Base-by-base conservation (phyloP, 768 basidiomycete species). In the Xanthoconium stramineum region DNA sequence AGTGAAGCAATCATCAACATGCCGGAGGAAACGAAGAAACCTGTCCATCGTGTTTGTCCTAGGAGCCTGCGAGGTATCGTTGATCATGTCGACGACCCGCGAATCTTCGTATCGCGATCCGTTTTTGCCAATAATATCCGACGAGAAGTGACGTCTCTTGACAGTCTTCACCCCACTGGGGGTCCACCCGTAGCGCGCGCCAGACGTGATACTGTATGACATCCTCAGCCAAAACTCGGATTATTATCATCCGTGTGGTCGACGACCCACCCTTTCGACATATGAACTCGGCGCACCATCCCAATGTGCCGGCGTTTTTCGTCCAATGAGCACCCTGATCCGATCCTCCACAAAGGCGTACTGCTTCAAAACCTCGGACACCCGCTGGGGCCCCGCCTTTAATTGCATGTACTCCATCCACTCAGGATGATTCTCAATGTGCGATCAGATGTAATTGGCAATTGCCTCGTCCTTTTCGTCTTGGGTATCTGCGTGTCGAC, bases 291-390 rank as follows among this genome's bases (percentile, higher is more conserved):
- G 69, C 0, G 74, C 75, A 6, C 69, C 71, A 36, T 70, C 66
- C 62, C 72, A 68, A 50, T 76, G 74, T 20, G 75, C 71, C 0
- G 83, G 80, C 7, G 80, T 75, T 50, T 53, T 65, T 51, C 68
- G 69, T 39, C 80, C 81, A 8, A 70, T 74, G 61, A 75, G 79
- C 47, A 74, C 71, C 48, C 81, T 76, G 32, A 81, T 67, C 67
- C 79, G 75, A 33, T 75, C 65, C 58, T 83, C 76, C 40, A 87
- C 76, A 62, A 83, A 80, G 15, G 65, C 64, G 58, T 83, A 88
- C 61, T 81, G 80, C 38, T 72, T 71, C 53, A 83, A 52, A 33
- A 81, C 67, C 40, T 76, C 78, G 12, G 72, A 68, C 11, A 76
- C 72, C 12, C 74, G 72, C 36, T 74, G 75, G n/a, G 69, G 74